Percentiles rank a stretch among this genome's conserved stretches.
Conservation (phyloP, 1,284 basidiomycete species). For the Bjerkandera adusta region DNA sequence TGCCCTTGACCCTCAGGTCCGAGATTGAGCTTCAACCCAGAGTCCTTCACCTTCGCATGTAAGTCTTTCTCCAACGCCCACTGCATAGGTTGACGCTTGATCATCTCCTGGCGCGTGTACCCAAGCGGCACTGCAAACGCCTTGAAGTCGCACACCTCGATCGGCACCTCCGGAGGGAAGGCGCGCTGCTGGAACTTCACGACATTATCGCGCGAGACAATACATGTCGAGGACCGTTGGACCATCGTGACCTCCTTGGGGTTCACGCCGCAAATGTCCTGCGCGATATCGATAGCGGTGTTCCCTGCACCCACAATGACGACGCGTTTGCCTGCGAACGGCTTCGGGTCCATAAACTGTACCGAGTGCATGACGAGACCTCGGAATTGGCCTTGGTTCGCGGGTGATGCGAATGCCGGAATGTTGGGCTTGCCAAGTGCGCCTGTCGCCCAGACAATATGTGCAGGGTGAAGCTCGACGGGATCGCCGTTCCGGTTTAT, state of each 20-base stretch:
- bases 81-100: conserved; percentile 19
- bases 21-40: neutral
- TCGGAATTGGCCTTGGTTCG: conserved; percentile 34
- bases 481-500: conserved; percentile 39
- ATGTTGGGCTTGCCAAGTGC: conserved; percentile 44
- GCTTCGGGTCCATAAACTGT: conserved; percentile 35
- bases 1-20: conserved; percentile 3
- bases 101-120: conserved; percentile 32
- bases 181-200: conserved; percentile 20
- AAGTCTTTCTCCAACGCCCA: conserved; percentile 38
- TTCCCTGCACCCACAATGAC: conserved; percentile 52
- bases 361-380: conserved; percentile 44
- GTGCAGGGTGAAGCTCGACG: conserved; percentile 46
- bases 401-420: conserved; percentile 42
- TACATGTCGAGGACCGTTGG: conserved; percentile 29
- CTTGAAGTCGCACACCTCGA: conserved; percentile 44
- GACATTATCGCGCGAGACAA: conserved; percentile 26
- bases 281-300: conserved; percentile 43
- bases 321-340: conserved; percentile 44
- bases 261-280: conserved; percentile 40
- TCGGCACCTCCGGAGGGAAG: conserved; percentile 41
- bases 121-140: conserved; percentile 37
- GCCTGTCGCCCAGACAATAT: conserved; percentile 59
- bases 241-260: conserved; percentile 30
- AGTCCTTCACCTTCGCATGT: conserved; percentile 45